Evolutionary conservation across 2,329 filamentous ascomycete species (phyloP), one percentile per base, ranked within the genome.

Genomic region (Alternaria triticina): DNA sequence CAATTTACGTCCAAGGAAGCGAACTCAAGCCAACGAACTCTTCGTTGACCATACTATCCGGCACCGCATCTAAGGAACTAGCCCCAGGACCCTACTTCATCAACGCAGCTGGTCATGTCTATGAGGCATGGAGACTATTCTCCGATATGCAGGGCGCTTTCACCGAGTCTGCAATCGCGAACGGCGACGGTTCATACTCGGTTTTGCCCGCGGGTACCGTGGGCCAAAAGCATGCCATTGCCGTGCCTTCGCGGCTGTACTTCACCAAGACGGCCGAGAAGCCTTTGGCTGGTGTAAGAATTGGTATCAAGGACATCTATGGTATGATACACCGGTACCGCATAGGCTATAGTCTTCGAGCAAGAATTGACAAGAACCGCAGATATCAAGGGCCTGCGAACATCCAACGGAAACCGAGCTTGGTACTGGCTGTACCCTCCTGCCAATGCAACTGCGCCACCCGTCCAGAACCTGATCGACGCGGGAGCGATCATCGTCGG

Each of bases 261-360:
- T 86, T 23, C 79, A 84, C 82, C 3, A 84, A 82, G 49, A 86
- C 85, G 0, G 70, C 76, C 0, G 80, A 83, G 80, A 28, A 80
- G 86, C 51, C 84, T 80, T 80, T 91, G 0, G 85, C 87, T 6
- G 88, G 89, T 9, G 88, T 90, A 0, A 87, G 89, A 17, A 74
- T 90, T 1, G 88, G 84, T 0, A 82, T 90, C 58, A 91, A 91
- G 73, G 89, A 91, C 87, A 12, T 90, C 86, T 22, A 82, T 86
- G 56, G 59, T 61, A 61, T 5, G 52, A 45, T 5, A 12, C 4
- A 2, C 3, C 5, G 6, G 3, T 44, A 28, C 9, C 11, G 1
- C 27, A 0, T 11, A 7, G n/a, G 13, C 27, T 13, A 6, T 27
- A 17, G 25, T 13, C 5, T 2, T 7, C 5, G n/a, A 36, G 30